A percentile compares a stretch with the other conserved stretches of the same genome.
Evolutionary conservation across 2,329 filamentous ascomycete genomes (phyloP).

Genomic region (Neofusicoccum sp.): DNA sequence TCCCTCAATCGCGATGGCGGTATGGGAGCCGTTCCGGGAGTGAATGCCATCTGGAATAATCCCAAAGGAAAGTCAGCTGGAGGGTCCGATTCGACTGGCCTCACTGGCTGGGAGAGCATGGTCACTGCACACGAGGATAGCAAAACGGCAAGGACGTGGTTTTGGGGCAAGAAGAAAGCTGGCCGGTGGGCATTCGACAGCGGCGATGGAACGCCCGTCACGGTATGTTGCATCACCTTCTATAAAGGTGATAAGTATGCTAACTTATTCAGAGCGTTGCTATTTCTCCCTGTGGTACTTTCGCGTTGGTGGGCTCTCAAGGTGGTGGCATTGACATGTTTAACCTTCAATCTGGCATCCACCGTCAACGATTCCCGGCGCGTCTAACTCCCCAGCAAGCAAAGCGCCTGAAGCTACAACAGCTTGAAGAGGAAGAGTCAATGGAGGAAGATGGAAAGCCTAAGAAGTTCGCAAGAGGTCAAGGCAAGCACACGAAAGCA

Average conservation of each 20-base stretch:
- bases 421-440: slow-evolving; percentile 56
- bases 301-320: slow-evolving; percentile 83
- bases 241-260: neutral
- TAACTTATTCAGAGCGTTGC: slow-evolving; percentile 60
- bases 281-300: slow-evolving; percentile 89
- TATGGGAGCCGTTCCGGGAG: slow-evolving; percentile 78
- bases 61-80: slow-evolving; percentile 34
- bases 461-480: slow-evolving; percentile 46
- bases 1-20: slow-evolving; percentile 93
- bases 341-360: slow-evolving; percentile 89
- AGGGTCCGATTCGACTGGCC: slow-evolving; percentile 28
- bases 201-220: slow-evolving; percentile 75
- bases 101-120: slow-evolving; percentile 95
- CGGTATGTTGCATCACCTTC: slow-evolving; percentile 31
- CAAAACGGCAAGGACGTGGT: slow-evolving; percentile 87
- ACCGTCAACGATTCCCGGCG: slow-evolving; percentile 84
- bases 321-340: slow-evolving; percentile 88
- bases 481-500: slow-evolving; percentile 74
- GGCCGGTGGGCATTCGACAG: slow-evolving; percentile 92
- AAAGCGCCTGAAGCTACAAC: slow-evolving; percentile 66
- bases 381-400: slow-evolving; percentile 74
- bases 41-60: slow-evolving; percentile 81
- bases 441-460: slow-evolving; percentile 47
- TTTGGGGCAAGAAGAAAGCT: slow-evolving; percentile 92
- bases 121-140: slow-evolving; percentile 89